These are phyloP conservation scores for Phytopythium cucurbitacearum DNA, from an alignment of 352 stramenopile species.

Conservation along the genomic window DNA sequence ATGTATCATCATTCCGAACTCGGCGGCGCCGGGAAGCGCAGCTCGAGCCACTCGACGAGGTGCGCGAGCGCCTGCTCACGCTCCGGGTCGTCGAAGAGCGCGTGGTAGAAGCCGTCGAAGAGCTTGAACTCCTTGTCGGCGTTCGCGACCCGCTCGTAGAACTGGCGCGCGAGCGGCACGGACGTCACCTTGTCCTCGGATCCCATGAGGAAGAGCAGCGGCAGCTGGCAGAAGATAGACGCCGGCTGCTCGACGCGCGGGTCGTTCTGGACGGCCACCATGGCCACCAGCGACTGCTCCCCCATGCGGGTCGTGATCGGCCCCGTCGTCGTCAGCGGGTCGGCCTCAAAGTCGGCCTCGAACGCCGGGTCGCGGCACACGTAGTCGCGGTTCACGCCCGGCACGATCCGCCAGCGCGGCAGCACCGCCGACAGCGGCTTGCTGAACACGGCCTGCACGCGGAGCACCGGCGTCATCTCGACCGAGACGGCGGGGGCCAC, in stretches of 20 bases:
- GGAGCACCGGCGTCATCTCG: constrained; percentile 16
- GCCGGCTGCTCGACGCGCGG: constrained; percentile 22
- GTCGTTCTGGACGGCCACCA: constrained; percentile 26
- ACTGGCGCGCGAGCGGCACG: constrained; percentile 34
- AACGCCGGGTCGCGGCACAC: constrained; percentile 22
- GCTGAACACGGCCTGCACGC: constrained; percentile 12
- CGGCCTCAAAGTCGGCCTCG: constrained; percentile 21
- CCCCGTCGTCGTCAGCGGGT: constrained; percentile 25
- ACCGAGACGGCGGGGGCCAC: constrained; percentile 16
- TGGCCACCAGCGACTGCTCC: constrained; percentile 27
- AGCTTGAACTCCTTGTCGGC: constrained; percentile 58
- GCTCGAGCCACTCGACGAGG: constrained; percentile 41
- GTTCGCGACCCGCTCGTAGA: constrained; percentile 31
- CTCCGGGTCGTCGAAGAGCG: constrained; percentile 60
- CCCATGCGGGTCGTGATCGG: constrained; percentile 43
- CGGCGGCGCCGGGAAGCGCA: constrained; percentile 18
- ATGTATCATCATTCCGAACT: too few species aligned
- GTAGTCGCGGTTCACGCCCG: constrained; percentile 18
- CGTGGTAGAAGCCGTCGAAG: constrained; percentile 49
- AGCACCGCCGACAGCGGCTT: constrained; percentile 14
- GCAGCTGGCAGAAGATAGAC: constrained; percentile 24
- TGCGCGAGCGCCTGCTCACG: constrained; percentile 39
- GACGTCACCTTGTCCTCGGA: constrained; percentile 48
- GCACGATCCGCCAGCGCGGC: constrained; percentile 23
- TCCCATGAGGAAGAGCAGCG: constrained; percentile 36